Base-by-base conservation (phyloP, 352 stramenopile genomes). In the Pythium periplocum region DNA sequence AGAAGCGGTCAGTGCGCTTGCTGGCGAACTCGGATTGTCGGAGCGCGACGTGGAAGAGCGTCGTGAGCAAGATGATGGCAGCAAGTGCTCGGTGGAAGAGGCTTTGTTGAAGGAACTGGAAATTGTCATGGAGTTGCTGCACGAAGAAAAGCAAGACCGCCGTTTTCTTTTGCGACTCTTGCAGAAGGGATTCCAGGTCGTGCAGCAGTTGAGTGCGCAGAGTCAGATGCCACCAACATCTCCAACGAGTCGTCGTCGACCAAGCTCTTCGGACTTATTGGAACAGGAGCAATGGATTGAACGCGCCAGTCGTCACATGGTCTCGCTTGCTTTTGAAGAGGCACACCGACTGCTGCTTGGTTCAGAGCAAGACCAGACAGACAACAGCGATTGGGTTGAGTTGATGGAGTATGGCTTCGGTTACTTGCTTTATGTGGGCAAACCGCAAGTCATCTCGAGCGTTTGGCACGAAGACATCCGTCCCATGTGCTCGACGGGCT, bases 71-170 rank as follows among this genome's bases (percentile, higher is more conserved):
- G 59, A 75, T 2, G 7, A 47, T n/a, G 38, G 37, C 8, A 46
- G 48, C 34, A 78, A 70, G 2, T 26, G 49, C 30, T 73, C 63
- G 32, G 57, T 67, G 8, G 77, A 87, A 61, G 50, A 59, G 30
- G 60, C 76, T 12, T 61, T 91, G 11, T 43, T 91, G 11, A 72
- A 74, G 33, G 80, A 91, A 38, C 48, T 91, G 3, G 70, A 86
- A 11, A 46, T 87, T n/a, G 78, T 88, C 0, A 58, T 88, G 4
- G 80, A 84, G n/a, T 54, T 91, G 43, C 58, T 88, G 11, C 53
- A 74, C 26, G 68, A 88, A 53, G 73, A 86, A 45, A 66, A 69
- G 45, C 78, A 75, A 2, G 71, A 91, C 37, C 65, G 68, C 0
- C 56, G 57, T 10, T 85, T 88, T 40, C 43, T 87, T 33, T 40